Conservation (phyloP, 345 rosid species). For the Hypericum perforatum region DNA sequence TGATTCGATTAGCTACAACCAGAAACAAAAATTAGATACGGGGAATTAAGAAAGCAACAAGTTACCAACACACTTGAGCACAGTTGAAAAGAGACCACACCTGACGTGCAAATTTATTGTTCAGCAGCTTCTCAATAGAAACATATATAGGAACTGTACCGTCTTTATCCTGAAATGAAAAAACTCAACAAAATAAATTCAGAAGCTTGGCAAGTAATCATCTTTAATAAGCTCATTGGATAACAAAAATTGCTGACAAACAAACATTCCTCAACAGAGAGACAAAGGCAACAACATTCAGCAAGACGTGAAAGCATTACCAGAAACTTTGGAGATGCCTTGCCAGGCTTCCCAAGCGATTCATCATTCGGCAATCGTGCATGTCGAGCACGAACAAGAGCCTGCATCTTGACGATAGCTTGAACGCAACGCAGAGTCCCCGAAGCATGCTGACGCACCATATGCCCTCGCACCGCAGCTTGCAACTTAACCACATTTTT, state of each 20-base stretch:
- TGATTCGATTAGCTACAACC: slow-evolving; percentile 68
- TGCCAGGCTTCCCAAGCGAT: slow-evolving; percentile 17
- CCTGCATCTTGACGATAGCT: slow-evolving; percentile 85
- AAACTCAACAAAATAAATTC: background rate
- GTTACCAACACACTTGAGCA: slow-evolving; percentile 3
- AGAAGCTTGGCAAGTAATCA: too few relatives aligned
- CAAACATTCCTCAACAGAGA: too few relatives aligned
- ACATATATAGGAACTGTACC: slow-evolving; percentile 18
- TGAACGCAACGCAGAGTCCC: slow-evolving; percentile 84
- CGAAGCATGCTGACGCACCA: slow-evolving; percentile 80
- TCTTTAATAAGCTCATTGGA: too few relatives aligned
- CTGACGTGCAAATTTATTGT: slow-evolving; percentile 81
- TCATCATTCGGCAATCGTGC: slow-evolving; percentile 27
- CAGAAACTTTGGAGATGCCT: slow-evolving; percentile 25
- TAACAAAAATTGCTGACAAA: too few relatives aligned
- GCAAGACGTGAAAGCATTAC: slow-evolving; percentile 23
- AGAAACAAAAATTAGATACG: slow-evolving; percentile 12
- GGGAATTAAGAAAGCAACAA: slow-evolving; percentile 1
- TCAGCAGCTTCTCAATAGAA: slow-evolving; percentile 59
- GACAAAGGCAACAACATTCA: background rate
- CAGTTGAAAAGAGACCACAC: slow-evolving; percentile 24
- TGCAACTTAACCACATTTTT: slow-evolving; percentile 75
- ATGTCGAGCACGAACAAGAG: slow-evolving; percentile 67
- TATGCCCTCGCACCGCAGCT: slow-evolving; percentile 86
- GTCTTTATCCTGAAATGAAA: slow-evolving; percentile 38